Conservation (phyloP, 257 asterid genomes). For the Penstemon barbatus region DNA sequence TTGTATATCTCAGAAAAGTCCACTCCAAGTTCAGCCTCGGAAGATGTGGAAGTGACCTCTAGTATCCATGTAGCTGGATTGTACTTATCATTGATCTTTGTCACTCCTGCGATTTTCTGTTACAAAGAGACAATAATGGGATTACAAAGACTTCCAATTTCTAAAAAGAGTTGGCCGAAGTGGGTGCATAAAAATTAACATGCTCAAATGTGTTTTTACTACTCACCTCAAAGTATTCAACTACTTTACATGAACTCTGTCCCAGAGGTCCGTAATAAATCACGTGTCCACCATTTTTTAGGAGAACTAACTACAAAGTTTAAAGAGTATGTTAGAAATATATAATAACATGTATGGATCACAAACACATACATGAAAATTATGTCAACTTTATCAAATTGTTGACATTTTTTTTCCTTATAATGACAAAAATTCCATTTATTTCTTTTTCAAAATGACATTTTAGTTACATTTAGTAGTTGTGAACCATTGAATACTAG, state of each 20-base stretch:
- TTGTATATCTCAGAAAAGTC: constrained; percentile 36
- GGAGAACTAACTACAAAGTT: constrained; percentile 23
- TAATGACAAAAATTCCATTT: no score
- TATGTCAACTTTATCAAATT: no score
- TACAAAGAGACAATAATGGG: not conserved
- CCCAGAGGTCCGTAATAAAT: constrained; percentile 38
- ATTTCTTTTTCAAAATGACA: no score
- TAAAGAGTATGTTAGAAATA: not conserved
- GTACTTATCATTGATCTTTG: constrained; percentile 29
- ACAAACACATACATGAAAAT: not conserved
- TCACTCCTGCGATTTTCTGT: constrained; percentile 34
- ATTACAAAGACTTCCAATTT: not conserved
- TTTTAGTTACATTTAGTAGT: no score
- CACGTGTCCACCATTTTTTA: constrained; percentile 38
- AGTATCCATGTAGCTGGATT: constrained; percentile 46
- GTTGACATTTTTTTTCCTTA: no score
- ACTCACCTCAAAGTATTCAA: constrained; percentile 41
- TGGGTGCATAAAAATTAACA: not conserved
- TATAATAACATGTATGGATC: not conserved
- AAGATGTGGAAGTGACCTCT: constrained; percentile 35
- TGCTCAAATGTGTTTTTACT: not conserved
- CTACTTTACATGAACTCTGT: constrained; percentile 26
- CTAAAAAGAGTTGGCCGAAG: not conserved
- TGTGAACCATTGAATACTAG: not conserved
- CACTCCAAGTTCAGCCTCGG: constrained; percentile 35